These are phyloP conservation scores for Pythium aristosporum DNA, from an alignment of 352 stramenopile species.

Conservation along the genomic window DNA sequence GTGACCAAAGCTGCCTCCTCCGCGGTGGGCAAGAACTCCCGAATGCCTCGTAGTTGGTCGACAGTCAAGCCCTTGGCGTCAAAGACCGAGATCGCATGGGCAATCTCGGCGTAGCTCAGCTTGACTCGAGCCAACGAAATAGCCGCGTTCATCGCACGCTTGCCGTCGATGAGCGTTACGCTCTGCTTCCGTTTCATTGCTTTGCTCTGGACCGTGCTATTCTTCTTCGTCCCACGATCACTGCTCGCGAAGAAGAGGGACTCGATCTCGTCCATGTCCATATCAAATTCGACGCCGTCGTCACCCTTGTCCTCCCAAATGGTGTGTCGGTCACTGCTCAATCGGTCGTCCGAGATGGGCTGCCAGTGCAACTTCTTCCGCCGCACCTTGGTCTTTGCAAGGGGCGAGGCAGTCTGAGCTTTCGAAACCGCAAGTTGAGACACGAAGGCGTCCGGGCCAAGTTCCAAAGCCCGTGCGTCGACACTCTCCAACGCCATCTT, in stretches of 20 bases:
- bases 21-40: conserved; percentile 92
- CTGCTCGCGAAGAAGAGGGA: conserved; percentile 80
- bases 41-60: conserved; percentile 86
- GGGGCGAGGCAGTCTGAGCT: background rate
- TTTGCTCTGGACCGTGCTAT: conserved; percentile 27
- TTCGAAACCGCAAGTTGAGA: conserved; percentile 32
- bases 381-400: conserved; percentile 30
- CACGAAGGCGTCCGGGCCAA: conserved; percentile 58
- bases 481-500: conserved; percentile 66
- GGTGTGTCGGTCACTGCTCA: conserved; percentile 70
- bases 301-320: conserved; percentile 85
- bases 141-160: conserved; percentile 96
- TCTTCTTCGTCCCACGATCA: conserved; percentile 61
- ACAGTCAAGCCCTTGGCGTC: conserved; percentile 58
- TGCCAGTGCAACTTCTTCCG: conserved; percentile 91
- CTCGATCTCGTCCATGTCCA: conserved; percentile 89
- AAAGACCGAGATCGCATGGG: conserved; percentile 69
- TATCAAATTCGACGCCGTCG: conserved; percentile 62
- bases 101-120: conserved; percentile 89
- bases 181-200: conserved; percentile 71
- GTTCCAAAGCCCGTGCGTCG: conserved; percentile 58
- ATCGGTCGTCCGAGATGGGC: conserved; percentile 75
- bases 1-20: conserved; percentile 89
- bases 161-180: conserved; percentile 93
- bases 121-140: conserved; percentile 96